Percentiles rank a stretch among this genome's conserved stretches.
These are phyloP conservation scores for Colletotrichum ledebouriae DNA, from an alignment of 2,329 filamentous ascomycete genomes.

Conservation along the genomic window DNA sequence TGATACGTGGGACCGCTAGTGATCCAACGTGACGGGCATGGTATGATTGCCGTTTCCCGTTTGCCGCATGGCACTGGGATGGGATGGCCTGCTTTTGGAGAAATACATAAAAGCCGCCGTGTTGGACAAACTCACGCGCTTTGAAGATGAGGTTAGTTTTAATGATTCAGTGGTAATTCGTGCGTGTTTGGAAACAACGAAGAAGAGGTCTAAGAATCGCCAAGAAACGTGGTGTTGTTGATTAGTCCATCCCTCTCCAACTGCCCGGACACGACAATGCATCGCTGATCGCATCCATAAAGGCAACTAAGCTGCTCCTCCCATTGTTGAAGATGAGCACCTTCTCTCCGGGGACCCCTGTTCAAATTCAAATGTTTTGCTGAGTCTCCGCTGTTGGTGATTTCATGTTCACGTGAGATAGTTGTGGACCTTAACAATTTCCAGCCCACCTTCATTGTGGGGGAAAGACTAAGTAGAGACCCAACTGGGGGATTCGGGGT, in stretches of 20 bases:
- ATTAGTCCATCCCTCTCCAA: not conserved
- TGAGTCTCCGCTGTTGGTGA: constrained; percentile 28
- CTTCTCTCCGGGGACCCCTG: not conserved
- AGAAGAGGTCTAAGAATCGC: not conserved
- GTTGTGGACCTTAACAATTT: constrained; percentile 30
- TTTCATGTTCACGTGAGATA: constrained; percentile 27
- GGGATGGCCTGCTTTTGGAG: not conserved
- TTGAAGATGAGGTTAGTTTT: not conserved
- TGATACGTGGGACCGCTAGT: constrained; percentile 31
- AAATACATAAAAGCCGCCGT: constrained; percentile 17
- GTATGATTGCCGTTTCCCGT: constrained; percentile 22
- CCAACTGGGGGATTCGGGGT: not conserved
- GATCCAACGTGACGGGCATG: constrained; percentile 37
- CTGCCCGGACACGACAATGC: not conserved
- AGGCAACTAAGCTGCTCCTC: not conserved
- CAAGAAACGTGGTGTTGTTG: constrained; percentile 11
- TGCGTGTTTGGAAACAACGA: too few relatives aligned
- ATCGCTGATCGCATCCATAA: constrained; percentile 7
- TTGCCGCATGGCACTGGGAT: constrained; percentile 11
- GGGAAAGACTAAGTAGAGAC: too few relatives aligned
- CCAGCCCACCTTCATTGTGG: not conserved
- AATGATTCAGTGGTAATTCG: not conserved
- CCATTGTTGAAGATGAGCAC: not conserved
- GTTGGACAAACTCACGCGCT: not conserved
- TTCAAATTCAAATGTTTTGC: not conserved